A percentile compares a stretch with the other conserved stretches of the same genome.
These are phyloP conservation scores for Cryptosporidium meleagridis DNA, from an alignment of 169 alveolate species.

Conservation along the genomic window DNA sequence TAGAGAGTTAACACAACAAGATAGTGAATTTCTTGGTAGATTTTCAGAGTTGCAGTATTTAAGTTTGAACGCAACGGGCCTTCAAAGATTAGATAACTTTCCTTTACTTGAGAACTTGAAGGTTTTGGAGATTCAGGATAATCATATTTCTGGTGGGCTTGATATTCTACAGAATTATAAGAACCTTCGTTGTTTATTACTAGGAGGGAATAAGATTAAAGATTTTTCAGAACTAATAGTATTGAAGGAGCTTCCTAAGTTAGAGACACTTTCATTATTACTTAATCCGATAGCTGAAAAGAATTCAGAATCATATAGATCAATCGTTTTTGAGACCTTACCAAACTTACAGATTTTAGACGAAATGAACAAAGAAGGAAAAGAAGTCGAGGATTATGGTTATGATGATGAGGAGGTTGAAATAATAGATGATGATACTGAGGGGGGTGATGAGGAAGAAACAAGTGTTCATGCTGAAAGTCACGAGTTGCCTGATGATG, in stretches of 20 bases:
- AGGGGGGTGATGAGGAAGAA: slow-evolving; percentile 58
- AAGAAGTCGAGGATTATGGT: slow-evolving; percentile 88
- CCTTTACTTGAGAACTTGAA: slow-evolving; percentile 86
- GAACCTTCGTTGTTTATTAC: slow-evolving; percentile 85
- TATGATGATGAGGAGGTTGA: slow-evolving; percentile 89
- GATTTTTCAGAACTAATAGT: slow-evolving; percentile 15
- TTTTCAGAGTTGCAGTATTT: slow-evolving; percentile 83
- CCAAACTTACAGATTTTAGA: slow-evolving; percentile 88
- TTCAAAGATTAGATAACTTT: slow-evolving; percentile 83
- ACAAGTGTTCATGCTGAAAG: not conserved
- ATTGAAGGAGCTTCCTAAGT: slow-evolving; percentile 75
- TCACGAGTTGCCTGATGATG: slow-evolving; percentile 2
- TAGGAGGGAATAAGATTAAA: slow-evolving; percentile 86
- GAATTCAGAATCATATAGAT: slow-evolving; percentile 82
- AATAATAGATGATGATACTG: slow-evolving; percentile 85
- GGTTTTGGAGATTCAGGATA: slow-evolving; percentile 88
- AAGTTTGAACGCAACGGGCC: slow-evolving; percentile 90
- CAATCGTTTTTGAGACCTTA: slow-evolving; percentile 83
- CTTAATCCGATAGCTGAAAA: slow-evolving; percentile 88
- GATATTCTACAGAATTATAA: slow-evolving; percentile 86
- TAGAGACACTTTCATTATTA: slow-evolving; percentile 86
- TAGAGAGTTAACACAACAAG: slow-evolving; percentile 80
- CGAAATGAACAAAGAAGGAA: slow-evolving; percentile 82
- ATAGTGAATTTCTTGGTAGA: slow-evolving; percentile 83
- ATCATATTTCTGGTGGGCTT: slow-evolving; percentile 82